Percentiles rank a stretch among this genome's conserved stretches.
These are phyloP conservation scores for Powellomyces hirtus DNA, from an alignment of 192 early-diverging fungal species.

Conservation along the genomic window DNA sequence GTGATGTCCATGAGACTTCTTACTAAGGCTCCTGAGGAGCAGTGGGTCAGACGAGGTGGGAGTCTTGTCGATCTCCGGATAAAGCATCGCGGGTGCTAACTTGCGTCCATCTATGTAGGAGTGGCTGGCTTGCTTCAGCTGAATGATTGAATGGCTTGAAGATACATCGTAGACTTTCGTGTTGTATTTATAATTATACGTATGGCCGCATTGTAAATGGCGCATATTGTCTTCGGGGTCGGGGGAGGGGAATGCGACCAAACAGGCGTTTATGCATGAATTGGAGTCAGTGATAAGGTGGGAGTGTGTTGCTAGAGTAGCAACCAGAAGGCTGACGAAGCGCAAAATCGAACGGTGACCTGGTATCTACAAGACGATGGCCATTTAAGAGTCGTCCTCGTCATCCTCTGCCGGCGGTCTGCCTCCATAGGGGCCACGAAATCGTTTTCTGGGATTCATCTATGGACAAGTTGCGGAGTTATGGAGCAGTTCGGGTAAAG, in stretches of 20 bases:
- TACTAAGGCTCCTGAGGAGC: slow-evolving; percentile 54
- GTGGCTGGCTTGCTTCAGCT: slow-evolving; percentile 21
- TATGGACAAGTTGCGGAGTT: neutral
- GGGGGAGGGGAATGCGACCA: no score
- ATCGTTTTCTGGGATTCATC: slow-evolving; percentile 28
- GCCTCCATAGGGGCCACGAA: slow-evolving; percentile 26
- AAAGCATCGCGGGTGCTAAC: neutral
- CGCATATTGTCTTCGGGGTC: no score
- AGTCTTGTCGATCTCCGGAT: neutral
- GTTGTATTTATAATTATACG: no score
- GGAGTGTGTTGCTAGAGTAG: no score
- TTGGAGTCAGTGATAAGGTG: no score
- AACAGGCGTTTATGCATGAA: no score
- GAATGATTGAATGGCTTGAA: slow-evolving; percentile 22
- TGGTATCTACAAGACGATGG: no score
- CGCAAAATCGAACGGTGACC: no score
- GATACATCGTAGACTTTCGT: no score
- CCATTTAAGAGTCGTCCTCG: no score
- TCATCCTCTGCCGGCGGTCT: slow-evolving; percentile 7
- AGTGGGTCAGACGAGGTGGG: slow-evolving; percentile 52
- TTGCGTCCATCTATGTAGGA: neutral
- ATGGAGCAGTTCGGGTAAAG: neutral
- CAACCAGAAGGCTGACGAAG: no score
- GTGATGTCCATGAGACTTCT: slow-evolving; percentile 65
- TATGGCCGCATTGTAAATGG: no score